Evolutionary conservation across 1,284 basidiomycete genomes (phyloP), one percentile per base, ranked within the genome.

Genomic region (Puccinia coronata): DNA sequence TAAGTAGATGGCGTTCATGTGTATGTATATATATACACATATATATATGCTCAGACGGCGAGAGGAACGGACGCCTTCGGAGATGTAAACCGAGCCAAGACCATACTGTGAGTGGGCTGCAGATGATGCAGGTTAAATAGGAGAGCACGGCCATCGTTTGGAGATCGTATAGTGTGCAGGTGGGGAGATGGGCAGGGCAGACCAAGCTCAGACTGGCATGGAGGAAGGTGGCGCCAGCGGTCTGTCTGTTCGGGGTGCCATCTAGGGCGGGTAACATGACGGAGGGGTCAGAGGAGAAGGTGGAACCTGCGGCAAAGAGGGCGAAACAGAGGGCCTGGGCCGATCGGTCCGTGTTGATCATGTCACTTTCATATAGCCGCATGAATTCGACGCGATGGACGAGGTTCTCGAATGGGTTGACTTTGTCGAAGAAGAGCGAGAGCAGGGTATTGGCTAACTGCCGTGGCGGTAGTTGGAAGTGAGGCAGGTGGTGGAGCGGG

Each of bases 251-350:
- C 12, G 55, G 47, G 6, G 34, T 11, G 18, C 28, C n/a, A 51
- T 49, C 49, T 8, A 36, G n/a, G 18, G 23, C 49, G 8, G 43
- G 14, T 14, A 49, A 34, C n/a, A 43, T 39, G 12, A 79, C 76
- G 51, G 41, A 49, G n/a, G 39, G 25, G 39, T 79, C 76, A 41
- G 41, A 69, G 25, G 76, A 79, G 43, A 79, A 79, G 16, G 51
- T 63, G 25, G 76, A 69, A 14, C 61, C 76, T 18, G 63, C 39
- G 41, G 65, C 63, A 25, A 79, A 79, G 34, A 79, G 67, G n/a
- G 76, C 76, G 31, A 69, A 79, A 59, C 76, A 79, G 39, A 79
- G 76, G n/a, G 76, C 76, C 28, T 65, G 76, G 59, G 70, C 70
- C 6, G 76, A 79, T 39, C 47, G 41, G 18, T 70, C 65, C 9